Percentiles rank a stretch among this genome's conserved stretches.
Conservation (phyloP, 2,329 filamentous ascomycete genomes). For the Aureobasidium sp. region DNA sequence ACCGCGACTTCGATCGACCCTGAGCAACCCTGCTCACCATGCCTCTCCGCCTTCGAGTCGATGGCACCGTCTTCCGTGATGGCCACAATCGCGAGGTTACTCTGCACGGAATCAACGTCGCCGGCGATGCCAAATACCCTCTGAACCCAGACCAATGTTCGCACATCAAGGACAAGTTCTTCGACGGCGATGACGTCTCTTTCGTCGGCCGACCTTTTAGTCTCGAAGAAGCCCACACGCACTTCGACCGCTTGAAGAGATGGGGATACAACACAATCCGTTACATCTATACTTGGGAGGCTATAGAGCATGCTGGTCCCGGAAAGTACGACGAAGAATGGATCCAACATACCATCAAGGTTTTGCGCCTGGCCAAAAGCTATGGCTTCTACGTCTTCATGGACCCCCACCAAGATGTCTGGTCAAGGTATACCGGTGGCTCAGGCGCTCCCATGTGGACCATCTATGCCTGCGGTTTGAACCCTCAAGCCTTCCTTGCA, state of each 20-base stretch:
- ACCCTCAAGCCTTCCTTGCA: slow-evolving; percentile 74
- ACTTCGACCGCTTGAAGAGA: slow-evolving; percentile 77
- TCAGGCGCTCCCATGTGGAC: slow-evolving; percentile 98
- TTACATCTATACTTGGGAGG: slow-evolving; percentile 98
- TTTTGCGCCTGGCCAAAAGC: slow-evolving; percentile 73
- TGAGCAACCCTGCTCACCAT: slow-evolving; percentile 49
- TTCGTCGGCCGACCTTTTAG: slow-evolving; percentile 84
- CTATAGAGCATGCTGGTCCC: slow-evolving; percentile 88
- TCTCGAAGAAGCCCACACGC: slow-evolving; percentile 71
- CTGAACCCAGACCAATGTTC: slow-evolving; percentile 75
- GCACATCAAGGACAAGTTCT: slow-evolving; percentile 71
- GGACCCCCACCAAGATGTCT: slow-evolving; percentile 98
- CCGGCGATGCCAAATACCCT: slow-evolving; percentile 84
- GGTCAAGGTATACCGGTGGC: slow-evolving; percentile 89
- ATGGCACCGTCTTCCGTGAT: slow-evolving; percentile 81
- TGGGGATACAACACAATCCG: slow-evolving; percentile 95
- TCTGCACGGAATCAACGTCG: slow-evolving; percentile 88
- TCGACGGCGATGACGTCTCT: slow-evolving; percentile 83
- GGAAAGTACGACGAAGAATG: slow-evolving; percentile 90
- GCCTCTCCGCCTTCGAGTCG: slow-evolving; percentile 69
- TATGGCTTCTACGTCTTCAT: slow-evolving; percentile 97
- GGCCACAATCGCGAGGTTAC: slow-evolving; percentile 74
- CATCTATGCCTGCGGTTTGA: slow-evolving; percentile 83
- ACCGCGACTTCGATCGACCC: neutral
- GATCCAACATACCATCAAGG: slow-evolving; percentile 81